Evolutionary conservation across 108 stramenopile species (phyloP).

Genomic region (Schizochytrium sp.): DNA sequence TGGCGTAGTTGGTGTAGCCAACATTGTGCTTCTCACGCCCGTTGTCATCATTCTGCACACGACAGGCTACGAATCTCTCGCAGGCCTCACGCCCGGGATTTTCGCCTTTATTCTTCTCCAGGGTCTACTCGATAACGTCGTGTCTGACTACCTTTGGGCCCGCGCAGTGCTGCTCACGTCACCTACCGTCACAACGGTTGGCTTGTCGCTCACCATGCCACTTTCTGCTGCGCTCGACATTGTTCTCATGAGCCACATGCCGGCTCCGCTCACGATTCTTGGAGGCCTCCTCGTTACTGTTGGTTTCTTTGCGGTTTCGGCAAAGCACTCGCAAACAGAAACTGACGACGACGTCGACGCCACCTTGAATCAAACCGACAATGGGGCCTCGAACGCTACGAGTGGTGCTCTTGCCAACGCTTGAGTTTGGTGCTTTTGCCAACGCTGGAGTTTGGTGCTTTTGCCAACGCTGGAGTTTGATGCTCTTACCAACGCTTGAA

Average conservation of each 20-base stretch:
- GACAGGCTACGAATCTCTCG: neutral
- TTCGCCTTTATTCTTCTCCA: constrained; percentile 40
- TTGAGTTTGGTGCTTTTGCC: too few species aligned
- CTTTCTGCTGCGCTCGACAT: constrained; percentile 74
- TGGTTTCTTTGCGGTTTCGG: neutral
- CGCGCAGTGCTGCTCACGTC: constrained; percentile 82
- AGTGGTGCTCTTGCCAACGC: too few species aligned
- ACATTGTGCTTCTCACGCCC: constrained; percentile 57
- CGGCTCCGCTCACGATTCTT: neutral
- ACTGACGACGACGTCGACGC: too few species aligned
- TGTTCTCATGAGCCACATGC: constrained; percentile 29
- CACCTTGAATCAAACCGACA: too few species aligned
- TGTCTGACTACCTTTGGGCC: constrained; percentile 89
- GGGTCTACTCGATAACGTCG: constrained; percentile 72
- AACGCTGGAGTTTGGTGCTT: too few species aligned
- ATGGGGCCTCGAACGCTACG: too few species aligned
- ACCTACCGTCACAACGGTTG: constrained; percentile 91
- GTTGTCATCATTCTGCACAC: constrained; percentile 20
- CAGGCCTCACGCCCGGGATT: neutral
- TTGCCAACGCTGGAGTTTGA: too few species aligned
- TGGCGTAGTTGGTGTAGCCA: constrained; percentile 78
- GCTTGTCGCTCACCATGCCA: constrained; percentile 88
- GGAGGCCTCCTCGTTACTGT: neutral
- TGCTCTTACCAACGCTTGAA: too few species aligned
- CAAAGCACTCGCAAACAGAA: neutral